Evolutionary conservation across 1,284 basidiomycete genomes (phyloP), one percentile per base, ranked within the genome.

Genomic region (Peniophora sp.): DNA sequence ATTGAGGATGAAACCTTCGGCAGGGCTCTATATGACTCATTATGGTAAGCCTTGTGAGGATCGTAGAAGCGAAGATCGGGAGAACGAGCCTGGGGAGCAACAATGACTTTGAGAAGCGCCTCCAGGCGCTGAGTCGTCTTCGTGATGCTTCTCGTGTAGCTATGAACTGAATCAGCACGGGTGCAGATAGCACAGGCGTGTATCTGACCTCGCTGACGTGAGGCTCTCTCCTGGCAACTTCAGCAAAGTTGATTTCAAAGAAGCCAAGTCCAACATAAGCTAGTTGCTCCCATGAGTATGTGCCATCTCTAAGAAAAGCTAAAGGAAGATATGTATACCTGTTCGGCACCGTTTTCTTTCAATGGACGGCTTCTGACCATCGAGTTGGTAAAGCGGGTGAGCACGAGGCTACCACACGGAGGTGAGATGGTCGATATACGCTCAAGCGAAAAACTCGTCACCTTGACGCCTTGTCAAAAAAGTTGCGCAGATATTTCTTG

Each of bases 231-330:
- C 85, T 18, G 93, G 92, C 57, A 97, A 73, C 60, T 85, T 88
- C n/a, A 87, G 64, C 17, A 98, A 70, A 63, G 83, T 90, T 1
- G 83, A 78, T 66, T 94, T 95, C 59, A 97, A 69, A 3, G 79
- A 78, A 67, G 93, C 90, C n/a, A 97, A 74, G 64, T 98, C 94
- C 42, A 98, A 86, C 35, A 97, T 72, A 12, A 97, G 79, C 90
- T 97, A 61, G 15, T 23, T 24, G 23, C 45, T 46, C 20, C 24
- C 44, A 49, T 45, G 44, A 46, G 37, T 39, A 20, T 22, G 43
- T 32, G 27, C 12, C 27, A 62, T 49, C 60, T 54, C 23, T n/a
- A 17, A 50, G 24, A 23, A 37, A 49, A 24, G 45, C 32, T 32
- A 36, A 48, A 41, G 48, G 42, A 48, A 45, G 12, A 27, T 24